Percentiles rank a stretch among this genome's conserved stretches.
phyloP scores from a whole-genome alignment of 2,329 filamentous ascomycete genomes.

The Graphilbum ipis-grandicollis region DNA sequence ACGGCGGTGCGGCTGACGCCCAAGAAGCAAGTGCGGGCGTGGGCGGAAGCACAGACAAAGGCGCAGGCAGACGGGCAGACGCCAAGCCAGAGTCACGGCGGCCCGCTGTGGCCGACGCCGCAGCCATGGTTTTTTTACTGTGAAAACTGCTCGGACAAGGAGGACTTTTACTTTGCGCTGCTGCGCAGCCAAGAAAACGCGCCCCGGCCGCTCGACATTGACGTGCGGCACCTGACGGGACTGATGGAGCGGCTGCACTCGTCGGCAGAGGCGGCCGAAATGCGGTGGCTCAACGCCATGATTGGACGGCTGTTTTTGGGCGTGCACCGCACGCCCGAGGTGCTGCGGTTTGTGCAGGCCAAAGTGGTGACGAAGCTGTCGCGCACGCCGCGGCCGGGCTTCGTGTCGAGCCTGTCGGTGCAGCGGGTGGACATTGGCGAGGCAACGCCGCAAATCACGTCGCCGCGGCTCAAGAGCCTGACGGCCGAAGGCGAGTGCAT shows the following conservation, averaged over 20 bases:
- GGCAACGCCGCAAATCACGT: constrained; percentile 74
- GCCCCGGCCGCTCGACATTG: constrained; percentile 59
- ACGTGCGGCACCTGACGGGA: constrained; percentile 72
- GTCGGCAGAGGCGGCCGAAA: constrained; percentile 78
- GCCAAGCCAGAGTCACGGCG: too few species aligned
- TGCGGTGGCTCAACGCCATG: constrained; percentile 84
- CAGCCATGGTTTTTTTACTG: constrained; percentile 91
- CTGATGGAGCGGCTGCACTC: constrained; percentile 84
- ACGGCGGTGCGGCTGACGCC: constrained; percentile 74
- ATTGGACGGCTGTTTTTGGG: constrained; percentile 78
- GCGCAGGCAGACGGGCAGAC: too few species aligned
- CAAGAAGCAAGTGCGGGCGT: constrained; percentile 25
- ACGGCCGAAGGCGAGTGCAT: constrained; percentile 83
- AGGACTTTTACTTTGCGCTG: constrained; percentile 94
- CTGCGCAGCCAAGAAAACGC: constrained; percentile 63
- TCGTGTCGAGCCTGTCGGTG: constrained; percentile 72
- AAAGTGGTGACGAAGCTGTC: constrained; percentile 96
- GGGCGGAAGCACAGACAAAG: constrained; percentile 30
- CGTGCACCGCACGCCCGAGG: constrained; percentile 65
- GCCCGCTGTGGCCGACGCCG: constrained; percentile 24
- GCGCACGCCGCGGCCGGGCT: constrained; percentile 77
- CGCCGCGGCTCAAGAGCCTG: constrained; percentile 72
- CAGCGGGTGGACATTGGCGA: constrained; percentile 75
- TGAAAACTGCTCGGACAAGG: constrained; percentile 88
- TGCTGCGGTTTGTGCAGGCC: constrained; percentile 61